Conservation (phyloP, 1,284 basidiomycete species). For the Rhodotorula sp. region DNA sequence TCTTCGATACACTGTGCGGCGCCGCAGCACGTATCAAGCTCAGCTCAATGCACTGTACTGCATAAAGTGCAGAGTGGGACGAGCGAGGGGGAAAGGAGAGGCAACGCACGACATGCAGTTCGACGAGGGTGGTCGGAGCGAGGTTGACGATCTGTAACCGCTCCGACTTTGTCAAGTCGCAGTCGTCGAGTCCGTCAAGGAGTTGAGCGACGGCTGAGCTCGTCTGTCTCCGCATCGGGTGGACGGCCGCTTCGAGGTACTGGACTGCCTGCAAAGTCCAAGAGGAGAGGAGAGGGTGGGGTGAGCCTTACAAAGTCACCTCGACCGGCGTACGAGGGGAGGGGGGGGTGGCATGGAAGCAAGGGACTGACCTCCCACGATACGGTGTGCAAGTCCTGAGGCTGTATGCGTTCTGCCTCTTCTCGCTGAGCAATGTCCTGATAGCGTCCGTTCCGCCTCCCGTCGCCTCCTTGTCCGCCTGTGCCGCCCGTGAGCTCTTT, state of each 20-base stretch:
- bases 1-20: conserved; percentile 79
- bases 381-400: conserved; percentile 75
- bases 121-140: conserved; percentile 74
- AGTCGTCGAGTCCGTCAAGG: conserved; percentile 64
- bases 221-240: conserved; percentile 67
- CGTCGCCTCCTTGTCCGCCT: background rate
- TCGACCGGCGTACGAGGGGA: no score
- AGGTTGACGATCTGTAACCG: conserved; percentile 87
- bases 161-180: conserved; percentile 80
- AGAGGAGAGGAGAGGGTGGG: background rate
- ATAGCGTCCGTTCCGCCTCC: conserved; percentile 56
- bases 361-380: conserved; percentile 70
- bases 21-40: no score
- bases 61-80: no score
- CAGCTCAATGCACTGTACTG: no score
- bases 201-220: conserved; percentile 64
- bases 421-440: conserved; percentile 53
- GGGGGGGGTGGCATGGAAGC: background rate
- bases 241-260: conserved; percentile 70
- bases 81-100: background rate
- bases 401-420: conserved; percentile 36
- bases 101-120: conserved; percentile 77
- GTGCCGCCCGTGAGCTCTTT: conserved; percentile 57
- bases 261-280: conserved; percentile 70
- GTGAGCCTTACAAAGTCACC: background rate